A percentile compares a stretch with the other conserved stretches of the same genome.
phyloP scores from a whole-genome alignment of 129 eudicot species.

The Arctium lappa region DNA sequence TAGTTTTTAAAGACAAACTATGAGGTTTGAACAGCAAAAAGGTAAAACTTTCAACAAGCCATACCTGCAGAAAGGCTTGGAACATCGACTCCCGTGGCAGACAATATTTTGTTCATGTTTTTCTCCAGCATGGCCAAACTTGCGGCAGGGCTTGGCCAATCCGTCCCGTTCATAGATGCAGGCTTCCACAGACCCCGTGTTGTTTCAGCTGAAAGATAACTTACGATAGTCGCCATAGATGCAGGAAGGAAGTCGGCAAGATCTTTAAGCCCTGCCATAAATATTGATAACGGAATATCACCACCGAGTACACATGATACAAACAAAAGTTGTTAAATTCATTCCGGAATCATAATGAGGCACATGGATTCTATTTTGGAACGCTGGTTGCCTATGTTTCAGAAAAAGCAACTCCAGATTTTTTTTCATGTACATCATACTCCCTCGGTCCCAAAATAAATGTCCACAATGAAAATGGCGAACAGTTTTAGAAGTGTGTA shows the following conservation, averaged over 20 bases:
- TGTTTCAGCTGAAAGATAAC: slow-evolving; percentile 95
- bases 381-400: neutral
- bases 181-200: slow-evolving; percentile 97
- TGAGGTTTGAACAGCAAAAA: neutral
- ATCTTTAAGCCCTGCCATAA: slow-evolving; percentile 74
- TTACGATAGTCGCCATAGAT: slow-evolving; percentile 80
- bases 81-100: slow-evolving; percentile 87
- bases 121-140: slow-evolving; percentile 69
- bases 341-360: neutral
- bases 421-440: neutral
- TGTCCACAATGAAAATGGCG: too few species aligned
- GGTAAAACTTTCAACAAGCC: neutral
- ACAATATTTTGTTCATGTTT: slow-evolving; percentile 69
- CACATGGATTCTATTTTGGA: neutral
- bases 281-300: slow-evolving; percentile 1
- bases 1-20: neutral
- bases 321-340: neutral
- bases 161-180: slow-evolving; percentile 96
- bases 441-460: too few species aligned
- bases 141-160: slow-evolving; percentile 99
- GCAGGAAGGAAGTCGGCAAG: slow-evolving; percentile 96
- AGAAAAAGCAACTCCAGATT: neutral
- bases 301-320: neutral
- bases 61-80: slow-evolving; percentile 84
- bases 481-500: too few species aligned